Evolutionary conservation across 345 rosid species (phyloP), one percentile per base, ranked within the genome.

Genomic region (Conringia planisiliqua): DNA sequence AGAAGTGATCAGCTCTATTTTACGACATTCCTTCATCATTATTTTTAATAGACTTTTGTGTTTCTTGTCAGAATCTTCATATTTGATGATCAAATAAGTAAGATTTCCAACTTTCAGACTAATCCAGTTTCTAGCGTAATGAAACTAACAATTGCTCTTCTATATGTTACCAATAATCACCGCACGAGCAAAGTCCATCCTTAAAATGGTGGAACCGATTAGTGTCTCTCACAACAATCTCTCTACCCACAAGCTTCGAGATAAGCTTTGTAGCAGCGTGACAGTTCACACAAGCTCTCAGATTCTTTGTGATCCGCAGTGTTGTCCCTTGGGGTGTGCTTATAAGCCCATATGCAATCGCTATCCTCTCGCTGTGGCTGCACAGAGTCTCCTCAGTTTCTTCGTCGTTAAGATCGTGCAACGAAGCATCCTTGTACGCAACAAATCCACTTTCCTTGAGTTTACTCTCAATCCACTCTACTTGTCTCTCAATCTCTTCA

Each of bases 181-280:
- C 72, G 66, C 87, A 82, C 22, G 89, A 84, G 69, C 85, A 82
- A 68, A 79, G 66, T 57, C 89, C 92, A 72, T 86, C 78, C 70
- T 66, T 86, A 48, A 85, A 88, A 80, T 88, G 90, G 79, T 86
- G 90, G 80, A 86, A 89, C 17, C 92, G 77, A 64, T 84, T 90
- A 4, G 88, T 80, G 78, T 90, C 88, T 64, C 92, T 84, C 26
- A 90, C 86, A 52, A 88, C 72, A 39, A 88, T 90, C 78, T 80
- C 84, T 80, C 90, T 83, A 39, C 78, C 61, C 30, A 82, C 88
- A 68, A 86, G 81, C 79, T 85, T 86, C 14, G 89, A 83, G 51
- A 85, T 87, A 38, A 80, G 43, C 73, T 86, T 88, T 60, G 82
- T 86, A 11, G 91, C 92, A 2, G 81, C 84, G 69, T 88, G 93